phyloP scores from a whole-genome alignment of 2,329 filamentous ascomycete species.

The Beauveria sp. region DNA sequence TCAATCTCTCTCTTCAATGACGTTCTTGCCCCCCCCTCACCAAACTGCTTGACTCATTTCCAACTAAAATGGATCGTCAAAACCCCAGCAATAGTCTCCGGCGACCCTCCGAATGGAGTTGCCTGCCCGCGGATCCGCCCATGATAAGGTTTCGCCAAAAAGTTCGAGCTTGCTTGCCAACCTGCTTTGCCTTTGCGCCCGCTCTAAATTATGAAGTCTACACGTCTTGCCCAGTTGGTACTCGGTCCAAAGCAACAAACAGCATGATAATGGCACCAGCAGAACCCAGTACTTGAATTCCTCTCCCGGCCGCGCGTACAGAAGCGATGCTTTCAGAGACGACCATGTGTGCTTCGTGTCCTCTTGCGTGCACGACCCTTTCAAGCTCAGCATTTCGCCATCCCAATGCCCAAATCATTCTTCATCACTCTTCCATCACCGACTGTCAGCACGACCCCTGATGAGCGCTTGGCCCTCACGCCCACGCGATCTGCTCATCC shows the following conservation, averaged over 20 bases:
- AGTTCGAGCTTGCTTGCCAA: no score
- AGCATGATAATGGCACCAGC: not conserved
- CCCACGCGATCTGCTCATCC: not conserved
- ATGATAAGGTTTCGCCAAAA: not conserved
- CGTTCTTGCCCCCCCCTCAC: not conserved
- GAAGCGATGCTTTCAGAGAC: no score
- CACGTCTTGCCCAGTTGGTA: not conserved
- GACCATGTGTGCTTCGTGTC: no score
- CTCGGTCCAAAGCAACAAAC: not conserved
- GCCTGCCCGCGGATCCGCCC: constrained; percentile 6
- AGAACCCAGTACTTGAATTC: not conserved
- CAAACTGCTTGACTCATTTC: not conserved
- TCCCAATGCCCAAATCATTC: not conserved
- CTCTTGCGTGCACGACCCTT: not conserved
- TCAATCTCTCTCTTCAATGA: not conserved
- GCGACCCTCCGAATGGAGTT: not conserved
- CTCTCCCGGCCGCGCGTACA: not conserved
- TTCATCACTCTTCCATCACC: not conserved
- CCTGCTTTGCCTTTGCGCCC: not conserved
- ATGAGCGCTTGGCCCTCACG: not conserved
- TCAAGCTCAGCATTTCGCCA: not conserved
- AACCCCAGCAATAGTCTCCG: not conserved
- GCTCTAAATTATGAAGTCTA: not conserved
- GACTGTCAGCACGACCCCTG: not conserved
- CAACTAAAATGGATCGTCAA: not conserved